These are phyloP conservation scores for Tolypocladium ovalisporum DNA, from an alignment of 2,329 filamentous ascomycete species.

Conservation along the genomic window DNA sequence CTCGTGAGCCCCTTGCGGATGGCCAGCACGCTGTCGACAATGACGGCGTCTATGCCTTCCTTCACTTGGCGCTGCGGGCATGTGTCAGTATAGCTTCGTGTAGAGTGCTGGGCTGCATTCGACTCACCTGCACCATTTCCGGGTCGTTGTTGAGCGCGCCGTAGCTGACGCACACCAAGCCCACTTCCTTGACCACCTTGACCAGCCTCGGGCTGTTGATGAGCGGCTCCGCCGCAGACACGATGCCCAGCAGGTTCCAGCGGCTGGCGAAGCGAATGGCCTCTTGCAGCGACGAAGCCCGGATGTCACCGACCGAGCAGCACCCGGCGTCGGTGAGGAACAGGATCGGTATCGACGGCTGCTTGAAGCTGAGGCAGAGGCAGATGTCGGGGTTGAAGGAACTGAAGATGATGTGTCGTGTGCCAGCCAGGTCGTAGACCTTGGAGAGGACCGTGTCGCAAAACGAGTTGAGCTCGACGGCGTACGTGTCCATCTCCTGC, in stretches of 20 bases:
- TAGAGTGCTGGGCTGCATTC: background rate
- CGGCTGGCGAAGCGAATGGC: constrained; percentile 87
- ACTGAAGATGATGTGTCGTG: constrained; percentile 91
- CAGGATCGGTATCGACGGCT: constrained; percentile 89
- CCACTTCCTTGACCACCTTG: constrained; percentile 85
- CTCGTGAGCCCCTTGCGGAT: constrained; percentile 79
- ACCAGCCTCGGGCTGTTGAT: constrained; percentile 84
- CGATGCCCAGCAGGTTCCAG: constrained; percentile 91
- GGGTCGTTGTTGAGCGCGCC: constrained; percentile 85
- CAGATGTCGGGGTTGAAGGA: constrained; percentile 98
- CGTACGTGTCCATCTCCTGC: constrained; percentile 93
- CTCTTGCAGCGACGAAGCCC: constrained; percentile 86
- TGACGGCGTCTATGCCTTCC: constrained; percentile 94
- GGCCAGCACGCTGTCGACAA: constrained; percentile 87
- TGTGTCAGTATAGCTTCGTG: constrained; percentile 4
- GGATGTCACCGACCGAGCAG: constrained; percentile 72
- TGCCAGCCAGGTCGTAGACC: constrained; percentile 75
- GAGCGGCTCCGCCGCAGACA: constrained; percentile 77
- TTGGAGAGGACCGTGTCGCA: constrained; percentile 85
- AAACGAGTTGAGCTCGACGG: constrained; percentile 91
- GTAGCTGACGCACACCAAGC: constrained; percentile 90
- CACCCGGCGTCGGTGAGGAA: constrained; percentile 88
- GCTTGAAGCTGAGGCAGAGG: constrained; percentile 88
- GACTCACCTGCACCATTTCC: constrained; percentile 67
- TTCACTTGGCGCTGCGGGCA: constrained; percentile 68